These are phyloP conservation scores for Chaetoceros muelleri DNA, from an alignment of 108 stramenopile genomes.

Conservation along the genomic window DNA sequence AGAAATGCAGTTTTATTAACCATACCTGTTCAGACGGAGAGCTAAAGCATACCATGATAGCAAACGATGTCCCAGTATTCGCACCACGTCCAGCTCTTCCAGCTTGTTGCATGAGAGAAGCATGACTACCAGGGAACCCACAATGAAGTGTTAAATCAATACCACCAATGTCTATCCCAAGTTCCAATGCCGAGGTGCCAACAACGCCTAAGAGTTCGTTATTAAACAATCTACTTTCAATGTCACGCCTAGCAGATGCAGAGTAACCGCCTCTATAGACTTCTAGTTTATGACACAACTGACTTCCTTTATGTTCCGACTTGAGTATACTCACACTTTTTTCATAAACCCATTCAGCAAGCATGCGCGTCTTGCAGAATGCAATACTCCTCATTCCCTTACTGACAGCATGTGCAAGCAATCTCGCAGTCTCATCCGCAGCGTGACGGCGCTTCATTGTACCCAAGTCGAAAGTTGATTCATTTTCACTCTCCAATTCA, in stretches of 20 bases:
- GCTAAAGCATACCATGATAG: conserved; percentile 84
- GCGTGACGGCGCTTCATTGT: conserved; percentile 42
- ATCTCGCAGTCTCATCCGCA: conserved; percentile 87
- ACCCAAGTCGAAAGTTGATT: conserved; percentile 14
- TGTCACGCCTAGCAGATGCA: conserved; percentile 62
- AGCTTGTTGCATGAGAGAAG: conserved; percentile 82
- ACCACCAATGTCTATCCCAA: conserved; percentile 94
- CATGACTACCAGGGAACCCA: conserved; percentile 70
- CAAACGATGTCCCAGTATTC: conserved; percentile 37
- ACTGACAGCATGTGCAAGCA: conserved; percentile 73
- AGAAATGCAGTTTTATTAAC: conserved; percentile 12
- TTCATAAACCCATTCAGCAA: conserved; percentile 91
- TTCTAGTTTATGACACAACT: conserved; percentile 54
- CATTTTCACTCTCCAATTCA: not conserved
- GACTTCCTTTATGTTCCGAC: conserved; percentile 22
- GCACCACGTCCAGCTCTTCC: conserved; percentile 89
- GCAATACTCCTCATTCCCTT: conserved; percentile 78
- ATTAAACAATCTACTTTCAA: conserved; percentile 85
- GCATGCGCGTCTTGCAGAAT: conserved; percentile 86
- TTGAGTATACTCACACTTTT: conserved; percentile 33
- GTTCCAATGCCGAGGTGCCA: conserved; percentile 87
- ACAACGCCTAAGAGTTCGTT: conserved; percentile 81
- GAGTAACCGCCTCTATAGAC: conserved; percentile 95
- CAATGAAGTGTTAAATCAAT: conserved; percentile 89
- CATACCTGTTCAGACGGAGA: conserved; percentile 69